Base-by-base conservation (phyloP, 2,329 filamentous ascomycete genomes). In the Aureobasidium vineae region DNA sequence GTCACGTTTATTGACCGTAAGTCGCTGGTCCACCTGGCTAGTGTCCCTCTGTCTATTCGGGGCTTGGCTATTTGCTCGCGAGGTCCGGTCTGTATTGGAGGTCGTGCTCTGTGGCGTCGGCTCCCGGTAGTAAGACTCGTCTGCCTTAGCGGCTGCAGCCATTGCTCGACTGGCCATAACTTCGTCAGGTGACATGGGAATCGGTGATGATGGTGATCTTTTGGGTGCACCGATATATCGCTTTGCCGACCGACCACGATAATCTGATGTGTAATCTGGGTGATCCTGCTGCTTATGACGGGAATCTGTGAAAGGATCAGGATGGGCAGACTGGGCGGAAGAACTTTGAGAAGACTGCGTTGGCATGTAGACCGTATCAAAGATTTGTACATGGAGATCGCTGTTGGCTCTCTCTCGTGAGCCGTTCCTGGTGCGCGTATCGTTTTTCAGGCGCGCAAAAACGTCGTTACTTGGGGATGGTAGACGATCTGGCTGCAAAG, bases 131-230 rank as follows among this genome's bases (percentile, higher is more conserved):
- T 81, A 81, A 40, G 76, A 73, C 69, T 82, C 80, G 33, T 82
- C 77, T 28, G 7, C 19, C 10, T 8, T 38, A 4, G 41, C 31
- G 3, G 38, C 38, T 19, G 43, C 61, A 5, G 63, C 53, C 33
- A 52, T 54, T 13, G 68, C 68, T 49, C 64, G 68, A 40, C 64
- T 67, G 26, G 68, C 68, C 19, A 67, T 21, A 16, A 80, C 78
- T 72, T 97, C 92, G 72, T 97, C 91, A 0, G 92, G 92, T 3
- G 93, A 96, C 93, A 97, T 97, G 3, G 93, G 92, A 1, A 97
- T 85, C 0, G 94, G 94, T 0, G 94, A 97, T 1, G 92, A 96
- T 0, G 94, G 94, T 1, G 94, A 97, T 26, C 90, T 85, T 78
- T 97, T 96, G 15, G 88, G 86, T 21, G 90, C 86, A 73, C 87